Evolutionary conservation across 257 asterid genomes (phyloP), one percentile per base, ranked within the genome.

Genomic region (Solanum peruvianum): DNA sequence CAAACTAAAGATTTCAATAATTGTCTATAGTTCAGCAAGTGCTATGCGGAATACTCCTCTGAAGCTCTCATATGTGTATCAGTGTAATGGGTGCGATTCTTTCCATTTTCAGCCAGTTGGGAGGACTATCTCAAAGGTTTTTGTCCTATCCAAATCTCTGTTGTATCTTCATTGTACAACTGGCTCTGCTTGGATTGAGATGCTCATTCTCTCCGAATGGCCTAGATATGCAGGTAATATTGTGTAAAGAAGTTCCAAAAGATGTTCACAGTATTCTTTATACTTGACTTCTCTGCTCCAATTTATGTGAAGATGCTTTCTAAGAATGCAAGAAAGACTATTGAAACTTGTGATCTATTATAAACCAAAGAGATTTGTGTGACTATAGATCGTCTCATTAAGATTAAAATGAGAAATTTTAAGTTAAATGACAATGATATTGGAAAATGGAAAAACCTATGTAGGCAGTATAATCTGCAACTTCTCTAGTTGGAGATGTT

Each of bases 81-180:
- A 97, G 86, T 97, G 99, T 92, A 94, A 81, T 76, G 96, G 99
- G 60, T 97, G 99, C 85, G 99, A 97, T 91, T 97, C 98, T 60
- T 97, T 95, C 90, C 98, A 97, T 88, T 98, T 97, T 75, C 99
- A 97, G 93, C 94, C 99, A 49, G 45, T 97, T 81, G 99, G 97
- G 56, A 93, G 98, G 89, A 93, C 95, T 14, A 92, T 94, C 77
- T 33, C 98, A 84, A 95, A 97, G 98, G 99, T 97, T 86, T 73
- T 20, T 41, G 16, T 73, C 31, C 52, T 37, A 21, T 73, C 25
- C 52, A 39, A 37, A 73, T 37, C 47, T 37, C 82, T 73, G 6
- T 11, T 37, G 18, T 73, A 20, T 73, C 82, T 73, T 37, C 33
- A 20, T 20, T 39, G 82, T 39, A 39, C 52, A 39, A 73, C 82